Evolutionary conservation across 2,329 filamentous ascomycete genomes (phyloP), one percentile per base, ranked within the genome.

Genomic region (Colletotrichum orchidophilum): DNA sequence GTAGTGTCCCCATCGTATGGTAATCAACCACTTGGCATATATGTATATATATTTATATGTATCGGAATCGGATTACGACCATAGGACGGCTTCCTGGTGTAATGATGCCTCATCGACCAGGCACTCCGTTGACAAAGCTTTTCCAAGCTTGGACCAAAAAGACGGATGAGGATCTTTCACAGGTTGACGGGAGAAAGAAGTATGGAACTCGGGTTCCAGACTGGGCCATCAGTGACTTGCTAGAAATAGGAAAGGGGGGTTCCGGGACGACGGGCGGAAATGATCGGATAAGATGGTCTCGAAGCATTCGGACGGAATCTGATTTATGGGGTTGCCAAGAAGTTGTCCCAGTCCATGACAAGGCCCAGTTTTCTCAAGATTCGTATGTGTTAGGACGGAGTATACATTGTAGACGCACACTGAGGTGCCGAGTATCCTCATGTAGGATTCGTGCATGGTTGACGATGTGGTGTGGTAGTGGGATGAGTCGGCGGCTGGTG

Each of bases 401-500:
- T 33, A 64, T 29, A 31, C 33, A 60, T 35, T 21, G 33, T n/a
- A n/a, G n/a, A n/a, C n/a, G 63, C 58, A 27, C 63, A 35, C 15
- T 33, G 55, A 50, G 67, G 27, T 31, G 15, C 29, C 27, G 18
- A 21, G 58, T 55, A 27, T 54, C 29, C 26, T 49, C 24, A 57
- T 24, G 24, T 27, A n/a, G n/a, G 50, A 60, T 57, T 62, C 53
- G 61, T 46, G 13, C 21, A 21, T 49, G 49, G 18, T 52, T 35
- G 8, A 55, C 21, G 50, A 42, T 49, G 29, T 57, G 67, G 63
- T 70, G 63, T 70, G 67, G 67, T 59, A 27, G 61, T 69, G 66
- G 66, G 60, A 69, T 53, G 61, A 65, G 61, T 65, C 54, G 61
- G 46, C 54, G 54, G 54, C 42, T 39, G 35, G 27, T 63, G 52